Evolutionary conservation across 495 filamentous ascomycete species (phyloP).

Genomic region (Aspergillus nidulans): DNA sequence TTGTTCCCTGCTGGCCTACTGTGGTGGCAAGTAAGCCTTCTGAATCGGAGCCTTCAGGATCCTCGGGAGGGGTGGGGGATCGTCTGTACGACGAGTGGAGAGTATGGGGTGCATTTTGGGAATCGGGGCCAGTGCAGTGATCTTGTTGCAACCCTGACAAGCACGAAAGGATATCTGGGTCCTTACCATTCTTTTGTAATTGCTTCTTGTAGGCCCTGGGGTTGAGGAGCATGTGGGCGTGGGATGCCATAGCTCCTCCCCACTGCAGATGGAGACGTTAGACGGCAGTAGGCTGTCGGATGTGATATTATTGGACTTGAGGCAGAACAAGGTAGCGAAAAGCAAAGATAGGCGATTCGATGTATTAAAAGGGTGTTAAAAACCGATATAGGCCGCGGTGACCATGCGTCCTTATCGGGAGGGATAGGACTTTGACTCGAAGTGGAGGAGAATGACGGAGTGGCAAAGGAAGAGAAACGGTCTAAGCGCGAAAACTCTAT

Average conservation of each 20-base stretch:
- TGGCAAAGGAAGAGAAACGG: background rate
- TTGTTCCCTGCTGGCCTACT: conserved; percentile 18
- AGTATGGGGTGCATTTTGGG: conserved; percentile 3
- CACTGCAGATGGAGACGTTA: conserved; percentile 12
- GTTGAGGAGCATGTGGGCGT: conserved; percentile 42
- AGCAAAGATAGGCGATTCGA: background rate
- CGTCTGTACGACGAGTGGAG: conserved; percentile 11
- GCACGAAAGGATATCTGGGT: conserved; percentile 10
- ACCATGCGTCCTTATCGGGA: conserved; percentile 9
- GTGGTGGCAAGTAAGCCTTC: conserved; percentile 24
- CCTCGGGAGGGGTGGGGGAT: conserved; percentile 14
- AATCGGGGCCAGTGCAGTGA: background rate
- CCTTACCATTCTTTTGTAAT: conserved; percentile 32
- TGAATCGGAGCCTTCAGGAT: conserved; percentile 16
- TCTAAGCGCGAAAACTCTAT: background rate
- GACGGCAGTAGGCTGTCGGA: background rate
- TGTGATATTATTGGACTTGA: background rate
- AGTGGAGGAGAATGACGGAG: background rate
- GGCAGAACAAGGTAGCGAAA: background rate
- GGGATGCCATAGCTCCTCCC: conserved; percentile 34
- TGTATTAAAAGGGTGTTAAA: conserved; percentile 3
- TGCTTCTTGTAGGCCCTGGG: conserved; percentile 33
- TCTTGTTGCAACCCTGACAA: background rate
- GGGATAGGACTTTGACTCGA: conserved; percentile 8
- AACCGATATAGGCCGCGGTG: background rate